Evolutionary conservation across 257 asterid genomes (phyloP).

Genomic region (Rhazya stricta): DNA sequence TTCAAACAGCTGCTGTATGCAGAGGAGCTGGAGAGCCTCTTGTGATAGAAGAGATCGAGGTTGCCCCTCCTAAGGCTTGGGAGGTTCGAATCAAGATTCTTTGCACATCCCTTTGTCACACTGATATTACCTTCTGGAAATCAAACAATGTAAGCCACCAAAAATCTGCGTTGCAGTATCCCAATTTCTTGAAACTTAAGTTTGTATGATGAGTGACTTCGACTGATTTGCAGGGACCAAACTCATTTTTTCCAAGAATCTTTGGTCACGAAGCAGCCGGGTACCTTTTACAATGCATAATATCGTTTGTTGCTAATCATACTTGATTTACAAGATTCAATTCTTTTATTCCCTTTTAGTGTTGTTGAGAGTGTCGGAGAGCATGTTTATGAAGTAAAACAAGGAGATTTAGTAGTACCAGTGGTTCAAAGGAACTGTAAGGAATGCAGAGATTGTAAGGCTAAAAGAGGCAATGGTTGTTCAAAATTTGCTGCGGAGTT

Average conservation of each 20-base stretch:
- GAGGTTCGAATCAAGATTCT: slow-evolving; percentile 50
- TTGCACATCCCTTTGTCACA: slow-evolving; percentile 40
- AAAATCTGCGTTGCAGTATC: no score
- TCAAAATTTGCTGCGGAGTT: slow-evolving; percentile 26
- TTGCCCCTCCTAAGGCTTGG: slow-evolving; percentile 39
- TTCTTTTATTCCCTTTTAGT: neutral
- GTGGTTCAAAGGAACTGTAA: slow-evolving; percentile 32
- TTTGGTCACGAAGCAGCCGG: slow-evolving; percentile 2
- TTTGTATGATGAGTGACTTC: neutral
- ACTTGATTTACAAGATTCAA: no score
- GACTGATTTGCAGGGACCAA: neutral
- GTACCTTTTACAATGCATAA: neutral
- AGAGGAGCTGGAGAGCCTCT: slow-evolving; percentile 39
- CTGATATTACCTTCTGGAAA: slow-evolving; percentile 40
- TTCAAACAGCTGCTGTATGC: slow-evolving; percentile 39
- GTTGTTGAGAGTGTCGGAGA: slow-evolving; percentile 44
- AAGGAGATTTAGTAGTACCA: slow-evolving; percentile 34
- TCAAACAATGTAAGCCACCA: slow-evolving; percentile 19
- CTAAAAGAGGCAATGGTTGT: slow-evolving; percentile 25
- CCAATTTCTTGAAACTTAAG: no score
- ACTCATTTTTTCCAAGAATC: neutral
- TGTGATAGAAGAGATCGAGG: slow-evolving; percentile 41
- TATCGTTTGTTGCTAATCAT: no score
- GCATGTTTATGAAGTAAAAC: slow-evolving; percentile 34
- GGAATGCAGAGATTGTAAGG: slow-evolving; percentile 39